Conservation (phyloP, 352 stramenopile species). For the Globisporangium emineosum region DNA sequence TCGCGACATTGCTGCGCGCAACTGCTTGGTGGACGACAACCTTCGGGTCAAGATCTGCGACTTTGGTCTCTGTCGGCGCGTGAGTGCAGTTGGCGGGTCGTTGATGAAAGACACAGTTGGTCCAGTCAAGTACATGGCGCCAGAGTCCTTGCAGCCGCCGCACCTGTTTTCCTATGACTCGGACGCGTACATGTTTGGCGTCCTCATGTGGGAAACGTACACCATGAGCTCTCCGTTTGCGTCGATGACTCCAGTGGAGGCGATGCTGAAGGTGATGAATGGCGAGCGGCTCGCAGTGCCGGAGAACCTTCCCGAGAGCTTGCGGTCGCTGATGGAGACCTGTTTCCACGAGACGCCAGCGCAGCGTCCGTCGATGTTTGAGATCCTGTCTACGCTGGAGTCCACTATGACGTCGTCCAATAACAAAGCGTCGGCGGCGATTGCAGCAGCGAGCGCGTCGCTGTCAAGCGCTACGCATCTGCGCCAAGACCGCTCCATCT, state of each 20-base stretch:
- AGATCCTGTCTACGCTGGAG: constrained; percentile 54
- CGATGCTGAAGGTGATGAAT: constrained; percentile 57
- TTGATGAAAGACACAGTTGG: constrained; percentile 67
- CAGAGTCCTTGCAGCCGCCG: constrained; percentile 71
- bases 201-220: constrained; percentile 83
- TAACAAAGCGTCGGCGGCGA: background rate
- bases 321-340: constrained; percentile 57
- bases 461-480: constrained; percentile 9
- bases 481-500: constrained; percentile 13
- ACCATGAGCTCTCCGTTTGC: constrained; percentile 52
- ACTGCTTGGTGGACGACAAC: constrained; percentile 70
- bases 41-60: constrained; percentile 72
- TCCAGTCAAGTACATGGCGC: constrained; percentile 83
- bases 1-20: constrained; percentile 72
- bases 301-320: constrained; percentile 34
- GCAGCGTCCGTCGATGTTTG: constrained; percentile 64
- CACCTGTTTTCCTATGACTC: constrained; percentile 76
- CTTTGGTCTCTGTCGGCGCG: constrained; percentile 71
- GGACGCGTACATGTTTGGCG: constrained; percentile 82
- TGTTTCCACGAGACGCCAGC: constrained; percentile 67
- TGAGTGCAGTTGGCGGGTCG: constrained; percentile 47
- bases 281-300: constrained; percentile 59
- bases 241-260: constrained; percentile 50
- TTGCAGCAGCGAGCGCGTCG: constrained; percentile 16
- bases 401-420: constrained; percentile 17